phyloP scores from a whole-genome alignment of 2,329 filamentous ascomycete species.

The Pseudohalonectria lignicola region DNA sequence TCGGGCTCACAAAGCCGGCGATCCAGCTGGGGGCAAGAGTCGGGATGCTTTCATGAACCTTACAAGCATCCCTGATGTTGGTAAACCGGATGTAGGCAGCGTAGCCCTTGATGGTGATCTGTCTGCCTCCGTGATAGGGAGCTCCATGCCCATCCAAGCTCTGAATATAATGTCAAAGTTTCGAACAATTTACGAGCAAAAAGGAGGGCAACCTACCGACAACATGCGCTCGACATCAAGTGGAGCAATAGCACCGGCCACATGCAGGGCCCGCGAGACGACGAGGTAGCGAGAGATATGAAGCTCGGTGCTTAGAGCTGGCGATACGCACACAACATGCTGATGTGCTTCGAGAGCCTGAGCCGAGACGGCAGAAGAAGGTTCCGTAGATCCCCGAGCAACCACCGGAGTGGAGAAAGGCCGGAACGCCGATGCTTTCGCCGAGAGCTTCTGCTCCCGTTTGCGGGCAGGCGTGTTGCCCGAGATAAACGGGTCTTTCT shows the following conservation, averaged over 20 bases:
- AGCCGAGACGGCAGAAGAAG: slow-evolving; percentile 5
- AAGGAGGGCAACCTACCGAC: slow-evolving; percentile 22
- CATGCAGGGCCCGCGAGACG: slow-evolving; percentile 21
- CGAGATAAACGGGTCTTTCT: slow-evolving; percentile 46
- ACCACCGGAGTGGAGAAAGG: slow-evolving; percentile 27
- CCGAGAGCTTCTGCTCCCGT: slow-evolving; percentile 42
- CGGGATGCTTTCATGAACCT: slow-evolving; percentile 33
- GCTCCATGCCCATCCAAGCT: slow-evolving; percentile 23
- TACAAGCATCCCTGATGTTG: slow-evolving; percentile 49
- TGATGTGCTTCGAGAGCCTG: slow-evolving; percentile 8
- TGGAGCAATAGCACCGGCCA: slow-evolving; percentile 18
- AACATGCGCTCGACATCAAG: slow-evolving; percentile 32
- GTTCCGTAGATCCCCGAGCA: slow-evolving; percentile 11
- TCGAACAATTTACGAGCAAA: not conserved
- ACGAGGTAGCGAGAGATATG: slow-evolving; percentile 33
- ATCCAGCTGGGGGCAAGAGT: slow-evolving; percentile 33
- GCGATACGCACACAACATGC: slow-evolving; percentile 17
- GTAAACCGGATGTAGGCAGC: slow-evolving; percentile 44
- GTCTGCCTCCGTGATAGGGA: slow-evolving; percentile 24
- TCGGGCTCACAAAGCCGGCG: slow-evolving; percentile 29
- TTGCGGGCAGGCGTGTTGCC: slow-evolving; percentile 18
- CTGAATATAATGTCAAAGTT: slow-evolving; percentile 15
- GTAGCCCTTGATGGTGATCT: slow-evolving; percentile 22
- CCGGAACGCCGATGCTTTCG: slow-evolving; percentile 51
- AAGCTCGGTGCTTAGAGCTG: slow-evolving; percentile 31